Evolutionary conservation across 2,329 filamentous ascomycete species (phyloP).

Genomic region (Fusarium decemcellulare): DNA sequence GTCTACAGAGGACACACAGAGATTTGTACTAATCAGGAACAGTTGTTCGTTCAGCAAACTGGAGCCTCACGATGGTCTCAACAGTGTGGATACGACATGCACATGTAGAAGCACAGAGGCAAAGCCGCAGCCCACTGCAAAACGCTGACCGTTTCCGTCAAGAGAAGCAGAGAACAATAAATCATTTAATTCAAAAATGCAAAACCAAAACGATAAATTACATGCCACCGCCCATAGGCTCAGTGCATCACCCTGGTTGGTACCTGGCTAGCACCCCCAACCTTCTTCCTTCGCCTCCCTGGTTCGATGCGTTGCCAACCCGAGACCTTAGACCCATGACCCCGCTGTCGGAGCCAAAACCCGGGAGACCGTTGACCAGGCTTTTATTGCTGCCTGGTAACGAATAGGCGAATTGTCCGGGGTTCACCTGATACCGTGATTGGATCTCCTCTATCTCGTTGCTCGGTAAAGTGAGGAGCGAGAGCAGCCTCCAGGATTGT

Average conservation of each 20-base stretch:
- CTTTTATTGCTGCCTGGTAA: slow-evolving; percentile 25
- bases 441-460: slow-evolving; percentile 33
- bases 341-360: slow-evolving; percentile 32
- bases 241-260: slow-evolving; percentile 21
- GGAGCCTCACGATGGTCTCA: not conserved
- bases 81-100: not conserved
- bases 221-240: slow-evolving; percentile 9
- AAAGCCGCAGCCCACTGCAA: slow-evolving; percentile 2
- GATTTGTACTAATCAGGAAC: not conserved
- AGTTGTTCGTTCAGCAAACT: not conserved
- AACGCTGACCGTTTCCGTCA: slow-evolving; percentile 10
- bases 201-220: slow-evolving; percentile 13
- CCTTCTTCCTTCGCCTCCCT: slow-evolving; percentile 27
- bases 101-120: not conserved
- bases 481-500: slow-evolving; percentile 2
- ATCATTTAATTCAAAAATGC: slow-evolving; percentile 5
- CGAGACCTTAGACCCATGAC: slow-evolving; percentile 33
- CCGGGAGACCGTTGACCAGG: slow-evolving; percentile 30
- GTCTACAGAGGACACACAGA: not conserved
- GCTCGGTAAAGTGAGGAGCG: slow-evolving; percentile 21
- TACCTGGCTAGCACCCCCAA: slow-evolving; percentile 14
- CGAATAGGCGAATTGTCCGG: slow-evolving; percentile 35
- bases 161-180: not conserved
- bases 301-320: slow-evolving; percentile 27
- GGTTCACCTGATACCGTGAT: slow-evolving; percentile 31